A percentile compares a stretch with the other conserved stretches of the same genome.
These are phyloP conservation scores for Zymoseptoria brevis DNA, from an alignment of 2,329 filamentous ascomycete genomes.

Conservation along the genomic window DNA sequence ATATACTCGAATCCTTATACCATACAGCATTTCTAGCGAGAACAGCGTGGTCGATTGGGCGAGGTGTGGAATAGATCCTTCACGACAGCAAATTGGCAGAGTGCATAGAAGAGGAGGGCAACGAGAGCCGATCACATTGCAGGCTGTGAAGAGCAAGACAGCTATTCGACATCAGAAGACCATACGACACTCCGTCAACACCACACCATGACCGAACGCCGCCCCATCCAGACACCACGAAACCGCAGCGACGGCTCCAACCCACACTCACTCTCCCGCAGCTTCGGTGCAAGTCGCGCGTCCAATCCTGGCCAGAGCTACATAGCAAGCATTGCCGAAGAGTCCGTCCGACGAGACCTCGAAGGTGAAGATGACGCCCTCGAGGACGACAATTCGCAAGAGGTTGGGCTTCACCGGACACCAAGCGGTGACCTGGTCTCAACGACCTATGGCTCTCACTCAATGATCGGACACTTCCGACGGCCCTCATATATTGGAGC, in stretches of 20 bases:
- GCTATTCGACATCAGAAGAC: too few species aligned
- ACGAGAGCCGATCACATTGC: too few species aligned
- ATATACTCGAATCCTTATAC: neutral
- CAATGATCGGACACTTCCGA: constrained; percentile 60
- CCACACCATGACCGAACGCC: neutral
- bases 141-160: too few species aligned
- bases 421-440: constrained; percentile 10
- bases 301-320: constrained; percentile 12
- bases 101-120: too few species aligned
- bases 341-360: constrained; percentile 26
- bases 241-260: constrained; percentile 13
- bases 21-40: neutral
- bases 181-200: too few species aligned
- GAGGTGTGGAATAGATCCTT: neutral
- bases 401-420: constrained; percentile 11
- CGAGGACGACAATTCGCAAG: constrained; percentile 13
- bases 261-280: constrained; percentile 10
- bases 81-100: neutral
- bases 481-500: constrained; percentile 70
- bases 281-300: constrained; percentile 24
- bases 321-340: constrained; percentile 24
- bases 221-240: constrained; percentile 1
- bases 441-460: constrained; percentile 27
- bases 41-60: neutral
- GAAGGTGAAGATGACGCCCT: constrained; percentile 20